Conservation (phyloP, 139 green algal genomes). For the Chlorella sp. region DNA sequence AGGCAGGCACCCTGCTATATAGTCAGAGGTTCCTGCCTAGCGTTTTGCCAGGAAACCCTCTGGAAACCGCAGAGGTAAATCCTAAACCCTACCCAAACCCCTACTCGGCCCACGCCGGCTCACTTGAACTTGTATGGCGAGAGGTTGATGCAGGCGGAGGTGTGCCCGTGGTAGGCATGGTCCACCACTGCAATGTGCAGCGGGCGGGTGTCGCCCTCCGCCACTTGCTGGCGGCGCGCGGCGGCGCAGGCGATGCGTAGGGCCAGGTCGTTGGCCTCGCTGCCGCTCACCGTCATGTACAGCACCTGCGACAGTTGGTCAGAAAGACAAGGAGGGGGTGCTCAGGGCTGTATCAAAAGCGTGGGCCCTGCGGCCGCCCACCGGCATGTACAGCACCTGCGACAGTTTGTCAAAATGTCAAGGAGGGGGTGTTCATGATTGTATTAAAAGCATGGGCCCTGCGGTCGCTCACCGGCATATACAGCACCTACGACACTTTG, state of each 20-base stretch:
- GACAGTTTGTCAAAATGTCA: too few species aligned
- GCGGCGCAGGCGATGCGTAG: constrained; percentile 65
- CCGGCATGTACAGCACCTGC: not conserved
- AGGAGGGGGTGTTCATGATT: not conserved
- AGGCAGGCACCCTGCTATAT: constrained; percentile 43
- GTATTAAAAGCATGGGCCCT: too few species aligned
- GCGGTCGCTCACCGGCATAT: too few species aligned
- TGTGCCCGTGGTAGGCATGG: constrained; percentile 86
- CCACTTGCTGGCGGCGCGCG: constrained; percentile 32
- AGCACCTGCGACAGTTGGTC: constrained; percentile 47
- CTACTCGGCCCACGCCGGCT: not conserved
- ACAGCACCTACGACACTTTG: too few species aligned
- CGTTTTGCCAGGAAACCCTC: too few species aligned
- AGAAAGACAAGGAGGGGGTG: not conserved
- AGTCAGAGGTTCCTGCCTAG: too few species aligned
- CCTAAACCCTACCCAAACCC: too few species aligned
- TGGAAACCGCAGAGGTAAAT: too few species aligned
- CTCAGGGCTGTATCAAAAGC: not conserved
- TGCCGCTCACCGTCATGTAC: constrained; percentile 78
- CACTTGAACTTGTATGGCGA: constrained; percentile 93
- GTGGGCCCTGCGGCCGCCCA: not conserved
- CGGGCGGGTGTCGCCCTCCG: not conserved
- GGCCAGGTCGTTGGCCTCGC: constrained; percentile 90
- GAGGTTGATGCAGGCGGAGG: constrained; percentile 87
- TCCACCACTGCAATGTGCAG: constrained; percentile 71